Conservation (phyloP, 78 protist genomes). For the Tieghemostelium lacteum region DNA sequence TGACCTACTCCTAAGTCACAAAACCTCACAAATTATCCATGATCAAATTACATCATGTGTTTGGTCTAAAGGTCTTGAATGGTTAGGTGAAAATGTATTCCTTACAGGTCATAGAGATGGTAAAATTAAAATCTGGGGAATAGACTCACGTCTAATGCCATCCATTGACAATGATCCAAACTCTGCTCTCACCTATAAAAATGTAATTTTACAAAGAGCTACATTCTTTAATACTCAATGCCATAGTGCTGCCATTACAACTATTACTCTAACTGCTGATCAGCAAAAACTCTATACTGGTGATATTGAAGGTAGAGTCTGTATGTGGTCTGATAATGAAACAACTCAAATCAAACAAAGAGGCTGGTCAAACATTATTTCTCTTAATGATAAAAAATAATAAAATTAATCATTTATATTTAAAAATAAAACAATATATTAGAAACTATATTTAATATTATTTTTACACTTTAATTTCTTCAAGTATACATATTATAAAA, state of each 20-base stretch:
- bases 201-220: conserved; percentile 42
- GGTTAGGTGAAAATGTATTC: conserved; percentile 67
- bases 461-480: no score
- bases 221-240: conserved; percentile 14
- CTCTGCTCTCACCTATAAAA: conserved; percentile 27
- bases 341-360: conserved; percentile 25
- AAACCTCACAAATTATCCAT: conserved; percentile 55
- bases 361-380: no score
- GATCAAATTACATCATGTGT: conserved; percentile 55
- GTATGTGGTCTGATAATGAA: conserved; percentile 62
- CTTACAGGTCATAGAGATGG: conserved; percentile 82
- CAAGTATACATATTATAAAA: no score
- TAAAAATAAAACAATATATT: no score
- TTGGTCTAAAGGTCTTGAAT: conserved; percentile 72
- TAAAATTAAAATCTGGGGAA: conserved; percentile 69
- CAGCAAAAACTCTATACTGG: conserved; percentile 61
- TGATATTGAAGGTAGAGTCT: conserved; percentile 65
- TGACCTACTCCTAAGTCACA: conserved; percentile 2
- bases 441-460: no score
- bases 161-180: neutral
- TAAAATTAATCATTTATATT: no score
- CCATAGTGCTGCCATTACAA: conserved; percentile 38
- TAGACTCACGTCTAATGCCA: conserved; percentile 41
- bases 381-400: no score
- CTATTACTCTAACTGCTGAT: conserved; percentile 52